A percentile compares a stretch with the other conserved stretches of the same genome.
Evolutionary conservation across 2,329 filamentous ascomycete genomes (phyloP).

Genomic region (Diaporthe sp.): DNA sequence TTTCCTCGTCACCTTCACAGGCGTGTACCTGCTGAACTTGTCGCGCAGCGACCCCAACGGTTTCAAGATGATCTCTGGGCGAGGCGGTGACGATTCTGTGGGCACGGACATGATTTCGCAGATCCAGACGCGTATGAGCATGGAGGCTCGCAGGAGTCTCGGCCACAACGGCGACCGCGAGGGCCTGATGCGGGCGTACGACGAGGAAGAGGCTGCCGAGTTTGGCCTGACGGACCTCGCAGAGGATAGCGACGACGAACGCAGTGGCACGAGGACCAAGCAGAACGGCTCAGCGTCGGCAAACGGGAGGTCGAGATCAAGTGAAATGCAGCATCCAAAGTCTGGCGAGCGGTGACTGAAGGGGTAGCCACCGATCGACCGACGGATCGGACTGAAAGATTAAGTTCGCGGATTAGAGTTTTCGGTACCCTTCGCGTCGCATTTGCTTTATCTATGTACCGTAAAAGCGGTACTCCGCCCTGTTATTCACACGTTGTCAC

Average conservation of each 20-base stretch:
- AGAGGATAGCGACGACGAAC: conserved; percentile 78
- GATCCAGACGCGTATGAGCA: conserved; percentile 89
- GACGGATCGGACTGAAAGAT: neutral
- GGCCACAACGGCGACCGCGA: conserved; percentile 75
- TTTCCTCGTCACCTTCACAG: conserved; percentile 94
- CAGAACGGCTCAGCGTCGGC: conserved; percentile 50
- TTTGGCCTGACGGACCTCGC: conserved; percentile 84
- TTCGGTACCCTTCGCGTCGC: conserved; percentile 21
- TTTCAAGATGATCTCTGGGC: conserved; percentile 70
- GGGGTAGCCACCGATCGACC: neutral
- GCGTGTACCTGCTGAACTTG: conserved; percentile 96
- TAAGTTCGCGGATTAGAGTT: conserved; percentile 18
- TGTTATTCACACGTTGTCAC: conserved; percentile 31
- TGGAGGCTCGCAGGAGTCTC: conserved; percentile 86
- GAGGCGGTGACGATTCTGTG: conserved; percentile 76
- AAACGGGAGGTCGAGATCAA: conserved; percentile 50
- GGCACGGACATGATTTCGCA: conserved; percentile 93
- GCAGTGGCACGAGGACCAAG: conserved; percentile 48
- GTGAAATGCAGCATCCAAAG: conserved; percentile 63
- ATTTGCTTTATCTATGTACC: conserved; percentile 28
- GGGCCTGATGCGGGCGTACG: conserved; percentile 90
- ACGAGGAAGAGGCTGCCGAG: conserved; percentile 79
- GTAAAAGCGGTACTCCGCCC: conserved; percentile 30
- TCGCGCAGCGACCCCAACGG: conserved; percentile 92
- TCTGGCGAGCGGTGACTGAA: conserved; percentile 46